A percentile compares a stretch with the other conserved stretches of the same genome.
These are phyloP conservation scores for Hippophae tibetana DNA, from an alignment of 306 rosid genomes.

Conservation along the genomic window DNA sequence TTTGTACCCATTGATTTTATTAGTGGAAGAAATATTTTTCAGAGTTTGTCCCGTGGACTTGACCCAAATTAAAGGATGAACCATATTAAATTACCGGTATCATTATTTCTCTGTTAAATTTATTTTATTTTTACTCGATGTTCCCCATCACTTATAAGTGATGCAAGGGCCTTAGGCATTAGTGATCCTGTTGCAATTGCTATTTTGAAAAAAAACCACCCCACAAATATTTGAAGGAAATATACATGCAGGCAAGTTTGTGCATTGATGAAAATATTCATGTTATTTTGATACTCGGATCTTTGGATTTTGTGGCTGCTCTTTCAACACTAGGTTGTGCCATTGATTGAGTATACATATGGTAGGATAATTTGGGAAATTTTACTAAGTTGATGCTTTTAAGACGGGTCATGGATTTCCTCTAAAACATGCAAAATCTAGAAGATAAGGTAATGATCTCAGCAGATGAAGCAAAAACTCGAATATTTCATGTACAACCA, in stretches of 20 bases:
- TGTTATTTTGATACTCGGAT: conserved; percentile 81
- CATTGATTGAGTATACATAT: conserved; percentile 64
- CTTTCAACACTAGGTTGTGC: conserved; percentile 77
- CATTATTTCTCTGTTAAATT: too few relatives aligned
- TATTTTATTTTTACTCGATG: too few relatives aligned
- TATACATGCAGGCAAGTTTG: conserved; percentile 59
- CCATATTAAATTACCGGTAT: too few relatives aligned
- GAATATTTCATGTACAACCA: conserved; percentile 85
- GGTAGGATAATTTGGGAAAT: conserved; percentile 33
- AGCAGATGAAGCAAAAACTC: conserved; percentile 61
- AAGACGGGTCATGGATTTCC: conserved; percentile 51
- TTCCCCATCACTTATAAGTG: conserved; percentile 18
- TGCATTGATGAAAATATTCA: conserved; percentile 63
- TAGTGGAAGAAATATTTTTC: too few relatives aligned
- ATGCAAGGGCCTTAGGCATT: conserved; percentile 59
- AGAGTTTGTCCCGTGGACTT: too few relatives aligned
- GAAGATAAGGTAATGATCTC: conserved; percentile 69
- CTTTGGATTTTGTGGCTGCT: conserved; percentile 80
- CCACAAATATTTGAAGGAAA: not conserved
- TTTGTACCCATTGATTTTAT: too few relatives aligned
- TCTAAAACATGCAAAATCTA: conserved; percentile 58
- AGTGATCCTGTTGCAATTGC: too few relatives aligned
- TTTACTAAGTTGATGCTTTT: conserved; percentile 6
- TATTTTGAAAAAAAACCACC: not conserved
- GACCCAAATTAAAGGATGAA: too few relatives aligned